Conservation (phyloP, 257 asterid genomes). For the Asclepias syriaca region DNA sequence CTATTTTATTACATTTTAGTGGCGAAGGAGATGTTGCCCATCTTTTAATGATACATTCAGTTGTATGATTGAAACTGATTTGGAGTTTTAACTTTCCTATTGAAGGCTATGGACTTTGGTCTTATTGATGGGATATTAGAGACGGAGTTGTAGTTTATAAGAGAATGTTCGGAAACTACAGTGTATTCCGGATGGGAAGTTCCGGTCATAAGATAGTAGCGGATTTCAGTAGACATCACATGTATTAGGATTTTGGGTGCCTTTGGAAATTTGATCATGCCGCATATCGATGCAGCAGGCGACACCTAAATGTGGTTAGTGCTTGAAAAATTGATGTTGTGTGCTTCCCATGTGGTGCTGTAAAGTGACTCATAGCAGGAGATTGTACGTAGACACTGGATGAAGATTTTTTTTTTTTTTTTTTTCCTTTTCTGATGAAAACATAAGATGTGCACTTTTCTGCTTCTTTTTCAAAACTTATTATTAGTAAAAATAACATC, state of each 20-base stretch:
- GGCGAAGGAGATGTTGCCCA: background rate
- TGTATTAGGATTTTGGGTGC: no score
- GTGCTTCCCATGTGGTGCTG: background rate
- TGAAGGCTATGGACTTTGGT: conserved; percentile 95
- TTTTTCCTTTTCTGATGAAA: background rate
- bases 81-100: background rate
- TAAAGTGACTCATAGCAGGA: background rate
- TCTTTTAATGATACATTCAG: background rate
- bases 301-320: background rate
- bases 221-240: background rate
- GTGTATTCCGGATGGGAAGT: background rate
- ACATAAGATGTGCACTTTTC: background rate
- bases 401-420: background rate
- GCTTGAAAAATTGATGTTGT: background rate
- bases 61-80: background rate
- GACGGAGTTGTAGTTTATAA: conserved; percentile 54
- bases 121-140: conserved; percentile 83
- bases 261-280: background rate
- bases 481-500: no score
- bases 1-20: conserved; percentile 15
- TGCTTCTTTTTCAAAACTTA: background rate
- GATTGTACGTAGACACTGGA: background rate
- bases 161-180: background rate
- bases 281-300: no score
- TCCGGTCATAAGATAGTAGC: background rate